Base-by-base conservation (phyloP, 1,139 yeast species). In the Barnettozyma hawaiiensis region DNA sequence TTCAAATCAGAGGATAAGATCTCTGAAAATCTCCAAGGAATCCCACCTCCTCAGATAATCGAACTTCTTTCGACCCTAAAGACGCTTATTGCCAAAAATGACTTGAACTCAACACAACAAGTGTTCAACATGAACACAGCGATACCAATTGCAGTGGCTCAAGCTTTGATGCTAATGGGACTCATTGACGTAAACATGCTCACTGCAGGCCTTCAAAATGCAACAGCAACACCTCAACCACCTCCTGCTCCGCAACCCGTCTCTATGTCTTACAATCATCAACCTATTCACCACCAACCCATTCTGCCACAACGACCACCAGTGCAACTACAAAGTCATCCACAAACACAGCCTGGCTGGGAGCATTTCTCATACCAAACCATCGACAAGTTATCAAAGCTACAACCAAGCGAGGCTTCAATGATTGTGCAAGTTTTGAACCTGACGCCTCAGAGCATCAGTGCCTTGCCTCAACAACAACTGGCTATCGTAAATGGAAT, bases 101-200 rank as follows among this genome's bases (percentile, higher is more conserved):
- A 80, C 15, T 24, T 31, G 11, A 71, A 73, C 35, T 68, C 76
- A 2, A 67, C 70, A 12, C 69, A 76, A 47, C 79, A 76, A 35
- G 69, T 78, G 35, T 68, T 79, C 46, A 75, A 69, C 45, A 67
- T 78, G 28, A 74, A 78, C 33, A 79, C 83, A 4, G 71, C 76
- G 40, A 64, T 82, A 37, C 81, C 87, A 5, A 65, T 77, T 3
- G 71, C 85, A 2, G 78, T 85, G 1, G 78, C 89, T 0, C 92
- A 84, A 58, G 85, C 87, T 3, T 66, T 84, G 48, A 61, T 83
- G n/a, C 67, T 81, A 38, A 82, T 83, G 90, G 94, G 92, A 1
- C 70, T 83, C 39, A 76, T 83, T 26, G 85, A 82, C 58, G 69
- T 72, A 33, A 80, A 77, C 33, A 82, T 81, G 16, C 77, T 83